Conservation (phyloP, 331 rosid species). For the Quercus phellos region DNA sequence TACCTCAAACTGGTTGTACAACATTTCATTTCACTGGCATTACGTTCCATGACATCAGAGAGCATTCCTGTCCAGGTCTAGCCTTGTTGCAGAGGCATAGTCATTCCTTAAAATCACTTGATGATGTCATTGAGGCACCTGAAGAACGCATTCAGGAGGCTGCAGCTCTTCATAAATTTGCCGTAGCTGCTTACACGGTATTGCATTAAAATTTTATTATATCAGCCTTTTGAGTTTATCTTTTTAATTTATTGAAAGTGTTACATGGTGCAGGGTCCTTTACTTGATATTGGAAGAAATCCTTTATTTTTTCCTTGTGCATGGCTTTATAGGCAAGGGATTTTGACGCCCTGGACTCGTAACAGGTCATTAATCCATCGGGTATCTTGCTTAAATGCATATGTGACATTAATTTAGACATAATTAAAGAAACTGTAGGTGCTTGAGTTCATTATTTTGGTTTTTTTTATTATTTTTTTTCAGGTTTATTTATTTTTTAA, state of each 20-base stretch:
- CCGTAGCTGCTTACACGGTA: conserved; percentile 98
- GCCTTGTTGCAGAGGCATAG: conserved; percentile 65
- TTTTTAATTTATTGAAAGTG: conserved; percentile 8
- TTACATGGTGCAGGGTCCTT: conserved; percentile 71
- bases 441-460: background rate
- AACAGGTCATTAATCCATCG: conserved; percentile 54
- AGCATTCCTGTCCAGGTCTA: conserved; percentile 51
- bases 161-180: conserved; percentile 75
- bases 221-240: background rate
- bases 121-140: conserved; percentile 50
- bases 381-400: conserved; percentile 33
- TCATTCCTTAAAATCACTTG: conserved; percentile 35
- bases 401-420: conserved; percentile 8
- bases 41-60: background rate
- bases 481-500: background rate
- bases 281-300: conserved; percentile 88
- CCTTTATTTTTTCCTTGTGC: conserved; percentile 73
- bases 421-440: background rate
- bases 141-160: conserved; percentile 63
- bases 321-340: conserved; percentile 88
- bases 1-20: background rate
- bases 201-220: conserved; percentile 1
- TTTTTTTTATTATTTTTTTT: background rate
- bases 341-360: conserved; percentile 81
- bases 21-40: background rate